phyloP scores from a whole-genome alignment of 2,329 filamentous ascomycete genomes.

The Penicillium hesseltinei region DNA sequence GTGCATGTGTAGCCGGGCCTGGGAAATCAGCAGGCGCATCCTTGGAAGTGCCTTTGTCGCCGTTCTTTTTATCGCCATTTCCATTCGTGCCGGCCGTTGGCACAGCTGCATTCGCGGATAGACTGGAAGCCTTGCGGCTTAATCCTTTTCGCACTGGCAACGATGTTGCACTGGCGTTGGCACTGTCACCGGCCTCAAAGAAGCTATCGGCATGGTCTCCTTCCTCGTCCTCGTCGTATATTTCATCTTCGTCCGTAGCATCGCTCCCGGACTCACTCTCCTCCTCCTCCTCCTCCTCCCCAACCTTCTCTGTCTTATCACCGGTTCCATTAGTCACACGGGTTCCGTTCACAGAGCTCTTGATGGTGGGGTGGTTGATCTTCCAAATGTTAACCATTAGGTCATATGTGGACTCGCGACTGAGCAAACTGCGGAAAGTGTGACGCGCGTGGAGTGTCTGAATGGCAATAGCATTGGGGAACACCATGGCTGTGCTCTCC shows the following conservation, averaged over 20 bases:
- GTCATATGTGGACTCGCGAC: slow-evolving; percentile 93
- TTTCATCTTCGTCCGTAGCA: slow-evolving; percentile 70
- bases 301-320: slow-evolving; percentile 82
- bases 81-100: slow-evolving; percentile 39
- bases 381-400: slow-evolving; percentile 98
- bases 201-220: slow-evolving; percentile 60
- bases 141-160: slow-evolving; percentile 51
- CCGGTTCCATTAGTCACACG: slow-evolving; percentile 75
- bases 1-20: slow-evolving; percentile 74
- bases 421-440: slow-evolving; percentile 91
- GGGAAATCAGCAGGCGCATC: slow-evolving; percentile 65
- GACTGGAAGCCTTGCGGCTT: slow-evolving; percentile 69
- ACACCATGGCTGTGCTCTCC: slow-evolving; percentile 89
- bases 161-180: slow-evolving; percentile 53
- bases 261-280: slow-evolving; percentile 73
- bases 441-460: slow-evolving; percentile 94
- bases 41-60: slow-evolving; percentile 48
- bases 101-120: slow-evolving; percentile 33
- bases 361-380: slow-evolving; percentile 85
- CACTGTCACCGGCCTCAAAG: slow-evolving; percentile 54
- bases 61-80: slow-evolving; percentile 42
- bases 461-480: slow-evolving; percentile 96
- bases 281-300: slow-evolving; percentile 57
- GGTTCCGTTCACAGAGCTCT: slow-evolving; percentile 87
- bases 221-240: slow-evolving; percentile 53